These are phyloP conservation scores for Hygrophila difformis DNA, from an alignment of 257 asterid genomes.

Conservation along the genomic window DNA sequence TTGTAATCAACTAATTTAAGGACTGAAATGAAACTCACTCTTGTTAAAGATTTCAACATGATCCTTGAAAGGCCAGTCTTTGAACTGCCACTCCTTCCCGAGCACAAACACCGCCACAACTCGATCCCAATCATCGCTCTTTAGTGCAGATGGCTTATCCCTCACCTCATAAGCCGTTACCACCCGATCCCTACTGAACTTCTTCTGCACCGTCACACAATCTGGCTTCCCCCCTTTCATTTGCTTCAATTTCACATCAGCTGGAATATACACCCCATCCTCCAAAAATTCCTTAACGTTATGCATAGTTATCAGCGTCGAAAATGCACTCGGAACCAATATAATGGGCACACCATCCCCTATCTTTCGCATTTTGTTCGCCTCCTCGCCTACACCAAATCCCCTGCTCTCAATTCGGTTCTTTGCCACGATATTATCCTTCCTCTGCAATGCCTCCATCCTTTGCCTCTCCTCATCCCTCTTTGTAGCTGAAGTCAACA, in stretches of 20 bases:
- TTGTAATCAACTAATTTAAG: slow-evolving; percentile 4
- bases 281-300: slow-evolving; percentile 96
- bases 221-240: slow-evolving; percentile 84
- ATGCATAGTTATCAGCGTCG: slow-evolving; percentile 84
- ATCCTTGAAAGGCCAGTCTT: slow-evolving; percentile 97
- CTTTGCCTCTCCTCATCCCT: slow-evolving; percentile 85
- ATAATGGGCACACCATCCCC: slow-evolving; percentile 98
- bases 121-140: slow-evolving; percentile 94
- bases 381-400: slow-evolving; percentile 54
- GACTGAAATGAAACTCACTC: slow-evolving; percentile 40
- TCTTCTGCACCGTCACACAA: slow-evolving; percentile 95
- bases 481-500: slow-evolving; percentile 57
- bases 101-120: slow-evolving; percentile 96
- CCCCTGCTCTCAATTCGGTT: slow-evolving; percentile 77
- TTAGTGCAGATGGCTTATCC: slow-evolving; percentile 87
- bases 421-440: slow-evolving; percentile 84
- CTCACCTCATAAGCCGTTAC: slow-evolving; percentile 97
- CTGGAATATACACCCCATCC: slow-evolving; percentile 83
- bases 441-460: slow-evolving; percentile 73
- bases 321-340: slow-evolving; percentile 86
- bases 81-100: slow-evolving; percentile 99
- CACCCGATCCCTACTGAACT: slow-evolving; percentile 92
- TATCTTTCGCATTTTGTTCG: slow-evolving; percentile 69
- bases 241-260: slow-evolving; percentile 87
- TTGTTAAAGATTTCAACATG: slow-evolving; percentile 90